Evolutionary conservation across 164 flowering plant species (phyloP).

Genomic region (Magnolia sinica): DNA sequence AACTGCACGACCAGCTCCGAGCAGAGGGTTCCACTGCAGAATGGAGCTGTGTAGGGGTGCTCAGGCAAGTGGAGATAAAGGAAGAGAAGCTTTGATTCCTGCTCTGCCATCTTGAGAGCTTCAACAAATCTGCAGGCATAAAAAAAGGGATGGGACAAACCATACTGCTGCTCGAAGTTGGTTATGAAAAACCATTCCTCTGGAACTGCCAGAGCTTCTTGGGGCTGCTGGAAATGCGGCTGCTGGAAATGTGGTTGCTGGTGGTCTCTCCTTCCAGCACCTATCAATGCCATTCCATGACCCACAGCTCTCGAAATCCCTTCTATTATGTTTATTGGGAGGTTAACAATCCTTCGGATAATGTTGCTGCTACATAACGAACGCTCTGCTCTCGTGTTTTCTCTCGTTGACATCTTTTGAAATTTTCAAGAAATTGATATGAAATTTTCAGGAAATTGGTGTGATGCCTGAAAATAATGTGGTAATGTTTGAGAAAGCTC

Average conservation of each 20-base stretch:
- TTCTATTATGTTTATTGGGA: constrained; percentile 51
- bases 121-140: constrained; percentile 51
- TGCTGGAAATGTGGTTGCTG: background rate
- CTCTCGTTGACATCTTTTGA: constrained; percentile 2
- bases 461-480: too few relatives aligned
- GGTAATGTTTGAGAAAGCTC: too few relatives aligned
- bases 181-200: constrained; percentile 52
- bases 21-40: constrained; percentile 57
- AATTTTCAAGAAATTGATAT: too few relatives aligned
- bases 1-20: constrained; percentile 65
- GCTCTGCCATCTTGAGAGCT: constrained; percentile 51
- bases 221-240: too few relatives aligned
- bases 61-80: constrained; percentile 67
- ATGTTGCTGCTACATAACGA: constrained; percentile 4
- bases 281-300: constrained; percentile 29
- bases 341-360: constrained; percentile 52
- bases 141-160: constrained; percentile 58
- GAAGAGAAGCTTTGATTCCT: constrained; percentile 59
- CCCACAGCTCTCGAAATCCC: constrained; percentile 55
- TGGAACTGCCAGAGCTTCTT: constrained; percentile 13
- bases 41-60: constrained; percentile 55
- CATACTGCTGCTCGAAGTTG: constrained; percentile 55
- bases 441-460: too few relatives aligned
- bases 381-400: background rate
- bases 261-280: constrained; percentile 9